Evolutionary conservation across 1,284 basidiomycete genomes (phyloP).

Genomic region (Cryptococcus sp.): DNA sequence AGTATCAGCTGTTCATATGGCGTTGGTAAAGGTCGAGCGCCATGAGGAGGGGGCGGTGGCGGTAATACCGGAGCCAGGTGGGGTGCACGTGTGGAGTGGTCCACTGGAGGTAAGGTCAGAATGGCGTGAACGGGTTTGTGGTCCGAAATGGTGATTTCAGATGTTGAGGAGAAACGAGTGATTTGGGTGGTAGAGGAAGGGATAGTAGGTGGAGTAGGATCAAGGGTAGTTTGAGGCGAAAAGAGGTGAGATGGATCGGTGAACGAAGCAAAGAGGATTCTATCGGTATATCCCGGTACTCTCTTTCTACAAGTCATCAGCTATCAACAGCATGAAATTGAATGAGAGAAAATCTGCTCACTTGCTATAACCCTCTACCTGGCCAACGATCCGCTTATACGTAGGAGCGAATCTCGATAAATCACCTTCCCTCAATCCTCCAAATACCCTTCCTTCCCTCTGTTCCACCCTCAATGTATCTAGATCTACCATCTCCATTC

Average conservation of each 20-base stretch:
- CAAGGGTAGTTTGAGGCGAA: slow-evolving; percentile 15
- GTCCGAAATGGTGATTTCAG: slow-evolving; percentile 43
- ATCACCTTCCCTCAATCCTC: slow-evolving; percentile 71
- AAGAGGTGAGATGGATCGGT: slow-evolving; percentile 52
- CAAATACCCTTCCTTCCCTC: slow-evolving; percentile 60
- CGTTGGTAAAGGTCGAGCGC: slow-evolving; percentile 18
- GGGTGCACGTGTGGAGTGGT: slow-evolving; percentile 23
- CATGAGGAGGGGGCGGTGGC: slow-evolving; percentile 21
- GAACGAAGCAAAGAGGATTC: slow-evolving; percentile 79
- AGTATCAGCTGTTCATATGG: slow-evolving; percentile 25
- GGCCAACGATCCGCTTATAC: slow-evolving; percentile 78
- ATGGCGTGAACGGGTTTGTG: slow-evolving; percentile 48
- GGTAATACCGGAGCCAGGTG: slow-evolving; percentile 32
- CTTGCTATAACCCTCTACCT: slow-evolving; percentile 70
- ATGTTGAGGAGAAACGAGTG: slow-evolving; percentile 34
- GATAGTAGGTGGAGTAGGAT: slow-evolving; percentile 8
- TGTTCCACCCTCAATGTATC: slow-evolving; percentile 71
- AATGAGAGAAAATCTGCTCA: slow-evolving; percentile 42
- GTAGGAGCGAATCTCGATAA: slow-evolving; percentile 81
- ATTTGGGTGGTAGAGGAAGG: slow-evolving; percentile 31
- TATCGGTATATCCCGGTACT: slow-evolving; percentile 89
- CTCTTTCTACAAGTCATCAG: slow-evolving; percentile 59
- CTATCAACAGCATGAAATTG: neutral
- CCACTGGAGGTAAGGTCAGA: slow-evolving; percentile 26
- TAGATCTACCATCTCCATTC: slow-evolving; percentile 63